Base-by-base conservation (phyloP, 305 asterid species). In the Stenogyne calaminthoides region DNA sequence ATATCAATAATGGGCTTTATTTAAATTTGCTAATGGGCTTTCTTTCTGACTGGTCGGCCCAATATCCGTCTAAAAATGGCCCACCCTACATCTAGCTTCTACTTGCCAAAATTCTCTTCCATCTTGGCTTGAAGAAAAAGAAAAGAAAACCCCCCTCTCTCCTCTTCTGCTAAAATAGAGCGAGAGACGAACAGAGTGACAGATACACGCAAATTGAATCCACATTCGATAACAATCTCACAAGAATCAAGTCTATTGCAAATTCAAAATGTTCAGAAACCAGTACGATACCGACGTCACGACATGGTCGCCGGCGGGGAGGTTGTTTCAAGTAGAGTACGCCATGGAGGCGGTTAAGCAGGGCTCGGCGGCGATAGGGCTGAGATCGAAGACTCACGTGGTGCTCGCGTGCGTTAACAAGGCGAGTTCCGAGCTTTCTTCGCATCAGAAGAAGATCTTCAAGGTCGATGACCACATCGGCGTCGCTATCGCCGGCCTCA, bases 401-500 rank as follows among this genome's bases (percentile, higher is more conserved):
- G 90, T 95, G 40, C 81, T 95, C 69, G 98, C 97, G 10, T 80
- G 88, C 34, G 97, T 92, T 7, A 95, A 95, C 82, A 95, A 95
- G 88, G 88, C 97, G 0, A 92, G 81, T 76, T 90, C 98, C 9
- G 98, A 95, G 90, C 90, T 95, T 0, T 95, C 99, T 0, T 95
- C 99, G 22, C 95, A 92, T 80, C 99, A 92, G 87, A 95, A 92
- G 91, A 95, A 95, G 96, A 95, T 95, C 87, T 95, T 95, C 87
- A 95, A 95, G 85, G 97, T 95, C 59, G 99, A 95, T 68, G 96
- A 95, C 82, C 99, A 95, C 85, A 92, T 95, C 80, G 99, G 99
- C 25, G 97, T 92, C 64, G 97, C 98, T 61, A 94, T 94, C 76
- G 98, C 99, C 22, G 99, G 99, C 5, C 93, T 95, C 52, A 92